Base-by-base conservation (phyloP, 148 eudicot species). In the Tetragonia tetragonoides region DNA sequence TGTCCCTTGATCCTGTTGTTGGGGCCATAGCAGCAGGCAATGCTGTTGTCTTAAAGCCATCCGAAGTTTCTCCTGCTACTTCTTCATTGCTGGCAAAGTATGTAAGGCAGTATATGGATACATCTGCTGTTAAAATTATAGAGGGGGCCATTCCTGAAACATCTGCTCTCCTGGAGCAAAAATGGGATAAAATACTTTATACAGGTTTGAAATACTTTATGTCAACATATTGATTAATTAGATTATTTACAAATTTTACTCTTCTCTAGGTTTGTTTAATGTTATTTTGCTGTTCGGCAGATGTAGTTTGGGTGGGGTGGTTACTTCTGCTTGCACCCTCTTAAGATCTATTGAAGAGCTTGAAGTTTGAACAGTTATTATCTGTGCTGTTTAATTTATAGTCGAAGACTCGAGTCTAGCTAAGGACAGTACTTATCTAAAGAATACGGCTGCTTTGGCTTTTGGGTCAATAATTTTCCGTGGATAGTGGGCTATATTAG, bases 11-110 rank as follows among this genome's bases (percentile, higher is more conserved):
- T 74, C 98, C 98, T 20, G 86, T 93, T 23, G 84, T 93, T 34
- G 98, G 93, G 70, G 98, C 98, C 66, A 87, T 93, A 53, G 88
- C 94, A 78, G 97, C 98, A 38, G 98, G 98, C 54, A 93, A 93
- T 79, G 87, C 86, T 71, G 91, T 93, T 51, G 90, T 91, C 44
- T 79, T 93, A 67, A 93, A 93, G 75, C 94, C 98, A 61, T 93
- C 98, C 7, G 98, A 93, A 86, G 66, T 93, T 64, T 81, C 98
- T 75, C 93, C 94, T 47, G 90, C 94, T 64, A 84, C 92, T 17
- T 87, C 98, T 28, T 82, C 89, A 1, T 63, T 90, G 75, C 86
- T 93, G 46, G 79, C 92, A 69, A 87, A 88, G 49, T 81, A 87
- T 74, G 56, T 91, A 14, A 85, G 75, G 3, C 73, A 93, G 64